Percentiles rank a stretch among this genome's conserved stretches.
Evolutionary conservation across 768 basidiomycete species (phyloP).

Genomic region (Thelephora ganbajun): DNA sequence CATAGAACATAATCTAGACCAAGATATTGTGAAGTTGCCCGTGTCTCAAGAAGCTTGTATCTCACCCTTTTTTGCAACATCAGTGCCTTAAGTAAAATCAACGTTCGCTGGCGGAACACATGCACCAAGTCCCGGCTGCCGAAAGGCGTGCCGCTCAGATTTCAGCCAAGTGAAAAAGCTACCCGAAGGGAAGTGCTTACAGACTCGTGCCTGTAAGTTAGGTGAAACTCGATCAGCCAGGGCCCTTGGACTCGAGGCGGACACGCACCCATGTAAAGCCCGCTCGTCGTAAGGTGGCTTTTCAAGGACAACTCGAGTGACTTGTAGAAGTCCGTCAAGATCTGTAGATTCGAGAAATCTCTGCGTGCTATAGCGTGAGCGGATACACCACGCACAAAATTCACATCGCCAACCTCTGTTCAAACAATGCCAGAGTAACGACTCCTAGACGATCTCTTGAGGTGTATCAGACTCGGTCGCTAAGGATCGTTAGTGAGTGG

Average conservation of each 20-base stretch:
- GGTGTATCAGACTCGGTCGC: not conserved
- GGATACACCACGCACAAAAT: not conserved
- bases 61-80: slow-evolving; percentile 83
- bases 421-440: slow-evolving; percentile 83
- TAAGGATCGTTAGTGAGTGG: not conserved
- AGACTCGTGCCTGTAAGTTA: slow-evolving; percentile 47
- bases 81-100: slow-evolving; percentile 88
- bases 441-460: slow-evolving; percentile 83
- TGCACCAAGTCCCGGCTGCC: slow-evolving; percentile 85
- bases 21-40: slow-evolving; percentile 5
- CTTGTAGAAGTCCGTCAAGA: slow-evolving; percentile 77
- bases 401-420: slow-evolving; percentile 43
- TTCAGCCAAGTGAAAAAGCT: slow-evolving; percentile 1
- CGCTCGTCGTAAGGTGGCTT: slow-evolving; percentile 80
- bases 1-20: slow-evolving; percentile 84
- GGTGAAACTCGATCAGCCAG: slow-evolving; percentile 3
- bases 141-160: slow-evolving; percentile 1
- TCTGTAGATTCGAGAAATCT: slow-evolving; percentile 77
- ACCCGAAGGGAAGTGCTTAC: slow-evolving; percentile 21
- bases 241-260: not conserved
- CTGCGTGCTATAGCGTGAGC: slow-evolving; percentile 21
- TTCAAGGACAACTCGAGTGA: slow-evolving; percentile 67
- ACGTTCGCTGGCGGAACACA: slow-evolving; percentile 82
- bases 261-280: slow-evolving; percentile 84
- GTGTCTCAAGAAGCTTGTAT: not conserved